Percentiles rank a stretch among this genome's conserved stretches.
phyloP scores from a whole-genome alignment of 805 yeast species.

The Kuraishia borneana region DNA sequence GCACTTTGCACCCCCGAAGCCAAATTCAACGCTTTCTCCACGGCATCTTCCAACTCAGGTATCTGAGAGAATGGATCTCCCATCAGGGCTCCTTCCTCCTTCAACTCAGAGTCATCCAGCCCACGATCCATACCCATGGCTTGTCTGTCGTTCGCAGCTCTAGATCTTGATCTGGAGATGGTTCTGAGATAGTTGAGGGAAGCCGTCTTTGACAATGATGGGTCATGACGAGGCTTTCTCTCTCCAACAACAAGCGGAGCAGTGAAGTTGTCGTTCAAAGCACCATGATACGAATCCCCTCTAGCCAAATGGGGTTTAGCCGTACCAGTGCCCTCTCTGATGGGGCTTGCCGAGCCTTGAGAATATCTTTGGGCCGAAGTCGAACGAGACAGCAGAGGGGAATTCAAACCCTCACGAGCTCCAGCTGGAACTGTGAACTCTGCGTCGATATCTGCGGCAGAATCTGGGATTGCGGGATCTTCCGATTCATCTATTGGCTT shows the following conservation, averaged over 20 bases:
- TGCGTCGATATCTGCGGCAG: constrained; percentile 25
- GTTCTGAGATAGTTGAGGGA: constrained; percentile 51
- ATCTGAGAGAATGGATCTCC: constrained; percentile 39
- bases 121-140: constrained; percentile 17
- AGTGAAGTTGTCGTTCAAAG: constrained; percentile 30
- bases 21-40: constrained; percentile 30
- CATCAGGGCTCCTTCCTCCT: constrained; percentile 45
- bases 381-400: constrained; percentile 7
- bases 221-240: constrained; percentile 28
- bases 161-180: constrained; percentile 53
- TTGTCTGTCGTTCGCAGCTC: constrained; percentile 25
- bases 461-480: constrained; percentile 20
- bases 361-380: constrained; percentile 3
- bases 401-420: constrained; percentile 28
- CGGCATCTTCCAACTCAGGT: constrained; percentile 37
- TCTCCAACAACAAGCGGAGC: constrained; percentile 26
- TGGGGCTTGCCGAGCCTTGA: constrained; percentile 6
- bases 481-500: constrained; percentile 3
- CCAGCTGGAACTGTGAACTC: constrained; percentile 31
- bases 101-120: constrained; percentile 25
- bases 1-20: constrained; percentile 9
- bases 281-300: constrained; percentile 66
- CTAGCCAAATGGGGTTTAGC: constrained; percentile 57
- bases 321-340: constrained; percentile 6
- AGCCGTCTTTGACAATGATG: constrained; percentile 16